phyloP scores from a whole-genome alignment of 148 eudicot genomes.

The Camellia sinensis region DNA sequence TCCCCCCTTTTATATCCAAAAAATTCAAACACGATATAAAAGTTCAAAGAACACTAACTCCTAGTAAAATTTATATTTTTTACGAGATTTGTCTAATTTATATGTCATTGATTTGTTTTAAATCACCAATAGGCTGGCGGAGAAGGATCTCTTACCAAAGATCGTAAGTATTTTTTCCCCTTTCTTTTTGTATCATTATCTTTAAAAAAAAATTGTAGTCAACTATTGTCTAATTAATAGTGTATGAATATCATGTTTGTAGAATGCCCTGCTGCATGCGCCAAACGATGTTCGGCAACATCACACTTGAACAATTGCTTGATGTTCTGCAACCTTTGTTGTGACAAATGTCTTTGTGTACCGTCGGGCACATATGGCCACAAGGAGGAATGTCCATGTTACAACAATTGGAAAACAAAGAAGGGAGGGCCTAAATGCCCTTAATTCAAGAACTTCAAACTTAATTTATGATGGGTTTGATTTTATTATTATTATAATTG shows the following conservation, averaged over 20 bases:
- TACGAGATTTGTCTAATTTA: background rate
- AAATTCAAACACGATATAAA: too few relatives aligned
- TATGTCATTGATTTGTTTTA: background rate
- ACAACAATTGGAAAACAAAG: conserved; percentile 6
- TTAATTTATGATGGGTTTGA: too few relatives aligned
- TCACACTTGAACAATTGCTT: background rate
- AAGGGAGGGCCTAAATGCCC: conserved; percentile 9
- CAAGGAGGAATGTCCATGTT: conserved; percentile 22
- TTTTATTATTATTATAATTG: too few relatives aligned
- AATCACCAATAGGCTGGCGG: background rate
- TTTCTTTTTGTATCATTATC: too few relatives aligned
- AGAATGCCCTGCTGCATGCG: conserved; percentile 20
- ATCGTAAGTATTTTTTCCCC: background rate
- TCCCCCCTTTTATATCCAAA: too few relatives aligned
- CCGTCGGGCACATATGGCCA: conserved; percentile 15
- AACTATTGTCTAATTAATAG: background rate
- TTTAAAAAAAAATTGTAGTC: too few relatives aligned
- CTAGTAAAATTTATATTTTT: background rate
- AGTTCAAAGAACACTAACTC: too few relatives aligned
- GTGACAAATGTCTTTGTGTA: conserved; percentile 16
- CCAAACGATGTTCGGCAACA: conserved; percentile 11
- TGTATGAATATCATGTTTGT: background rate
- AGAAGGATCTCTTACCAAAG: background rate
- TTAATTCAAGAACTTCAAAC: background rate
- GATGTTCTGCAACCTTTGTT: conserved; percentile 6